Evolutionary conservation across 1,139 yeast genomes (phyloP).

Genomic region (Pichia sp.): DNA sequence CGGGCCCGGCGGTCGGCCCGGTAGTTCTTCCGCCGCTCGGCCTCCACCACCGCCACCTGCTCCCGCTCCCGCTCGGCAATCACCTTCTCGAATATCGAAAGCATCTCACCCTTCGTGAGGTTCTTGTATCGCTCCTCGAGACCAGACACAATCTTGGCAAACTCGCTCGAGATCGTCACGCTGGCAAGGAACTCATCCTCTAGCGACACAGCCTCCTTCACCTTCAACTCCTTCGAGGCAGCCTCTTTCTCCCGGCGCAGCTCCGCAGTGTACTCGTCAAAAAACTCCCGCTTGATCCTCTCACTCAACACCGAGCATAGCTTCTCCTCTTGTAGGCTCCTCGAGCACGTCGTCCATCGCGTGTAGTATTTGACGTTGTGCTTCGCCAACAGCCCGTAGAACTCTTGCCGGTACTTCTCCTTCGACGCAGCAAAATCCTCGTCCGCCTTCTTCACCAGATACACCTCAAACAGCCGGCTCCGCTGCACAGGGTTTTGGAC

Average conservation of each 20-base stretch:
- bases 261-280: constrained; percentile 43
- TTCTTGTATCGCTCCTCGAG: constrained; percentile 39
- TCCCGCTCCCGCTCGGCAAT: constrained; percentile 40
- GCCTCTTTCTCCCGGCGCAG: constrained; percentile 41
- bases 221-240: constrained; percentile 32
- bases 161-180: constrained; percentile 26
- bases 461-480: constrained; percentile 62
- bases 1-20: constrained; percentile 64
- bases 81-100: constrained; percentile 48
- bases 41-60: constrained; percentile 37
- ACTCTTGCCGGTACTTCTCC: constrained; percentile 56
- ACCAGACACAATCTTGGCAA: constrained; percentile 21
- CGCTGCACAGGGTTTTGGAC: constrained; percentile 58
- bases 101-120: constrained; percentile 57
- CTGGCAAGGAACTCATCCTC: constrained; percentile 36
- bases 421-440: constrained; percentile 49
- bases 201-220: constrained; percentile 51
- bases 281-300: constrained; percentile 49
- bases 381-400: constrained; percentile 44
- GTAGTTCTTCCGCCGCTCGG: constrained; percentile 40
- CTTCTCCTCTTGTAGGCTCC: constrained; percentile 56
- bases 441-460: constrained; percentile 50
- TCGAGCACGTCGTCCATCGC: constrained; percentile 60
- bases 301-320: constrained; percentile 63
- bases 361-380: constrained; percentile 53